Evolutionary conservation across 371 early-diverging fungal species (phyloP).

Genomic region (Paramicrosporidium saccamoebae): DNA sequence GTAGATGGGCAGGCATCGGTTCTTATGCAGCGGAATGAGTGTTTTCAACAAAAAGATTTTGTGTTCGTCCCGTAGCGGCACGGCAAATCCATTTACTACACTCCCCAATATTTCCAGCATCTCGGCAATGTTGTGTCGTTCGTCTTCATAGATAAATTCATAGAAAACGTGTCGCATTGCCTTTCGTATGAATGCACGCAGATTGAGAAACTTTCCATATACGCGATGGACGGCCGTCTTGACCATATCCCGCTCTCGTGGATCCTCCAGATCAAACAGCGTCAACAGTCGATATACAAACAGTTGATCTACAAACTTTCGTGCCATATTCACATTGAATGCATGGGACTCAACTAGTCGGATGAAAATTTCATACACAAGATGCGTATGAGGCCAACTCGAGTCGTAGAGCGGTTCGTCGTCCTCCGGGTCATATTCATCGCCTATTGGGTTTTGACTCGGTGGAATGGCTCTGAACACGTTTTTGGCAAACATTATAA

Average conservation of each 20-base stretch:
- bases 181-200: constrained; percentile 69
- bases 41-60: constrained; percentile 62
- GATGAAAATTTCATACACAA: constrained; percentile 84
- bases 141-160: constrained; percentile 79
- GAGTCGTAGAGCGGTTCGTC: constrained; percentile 81
- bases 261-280: constrained; percentile 86
- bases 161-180: constrained; percentile 89
- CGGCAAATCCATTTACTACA: constrained; percentile 90
- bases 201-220: constrained; percentile 79
- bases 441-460: constrained; percentile 50
- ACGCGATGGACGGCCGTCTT: constrained; percentile 86
- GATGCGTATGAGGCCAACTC: constrained; percentile 86
- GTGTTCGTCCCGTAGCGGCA: constrained; percentile 88
- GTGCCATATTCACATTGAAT: constrained; percentile 73
- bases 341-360: constrained; percentile 82
- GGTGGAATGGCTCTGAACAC: constrained; percentile 79
- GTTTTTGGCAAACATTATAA: constrained; percentile 64
- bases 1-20: constrained; percentile 46
- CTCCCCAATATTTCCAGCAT: constrained; percentile 82
- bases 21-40: constrained; percentile 74
- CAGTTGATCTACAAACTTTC: constrained; percentile 59
- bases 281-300: constrained; percentile 26
- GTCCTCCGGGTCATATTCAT: constrained; percentile 88
- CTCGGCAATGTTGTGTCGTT: constrained; percentile 80
- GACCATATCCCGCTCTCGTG: constrained; percentile 77